Conservation (phyloP, 73 alveolate genomes). For the Symbiodinium pilosum region DNA sequence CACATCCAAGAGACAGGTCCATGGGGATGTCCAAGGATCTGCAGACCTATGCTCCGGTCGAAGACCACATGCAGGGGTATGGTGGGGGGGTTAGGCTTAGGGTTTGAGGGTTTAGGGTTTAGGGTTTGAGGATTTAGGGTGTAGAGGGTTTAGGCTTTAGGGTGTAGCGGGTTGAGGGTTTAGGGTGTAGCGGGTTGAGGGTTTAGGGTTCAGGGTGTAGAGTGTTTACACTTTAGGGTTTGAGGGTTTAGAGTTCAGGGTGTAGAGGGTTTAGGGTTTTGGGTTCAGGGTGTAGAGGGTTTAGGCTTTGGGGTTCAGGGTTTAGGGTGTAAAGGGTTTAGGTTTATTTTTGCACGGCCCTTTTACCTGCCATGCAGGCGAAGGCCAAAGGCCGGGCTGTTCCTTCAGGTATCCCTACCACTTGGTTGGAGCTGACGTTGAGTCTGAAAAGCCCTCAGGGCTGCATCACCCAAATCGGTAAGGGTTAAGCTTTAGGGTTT, state of each 20-base stretch:
- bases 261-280: neutral
- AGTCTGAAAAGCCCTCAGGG: neutral
- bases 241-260: too few relatives aligned
- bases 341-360: too few relatives aligned
- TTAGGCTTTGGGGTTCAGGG: neutral
- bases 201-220: too few relatives aligned
- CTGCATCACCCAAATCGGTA: neutral
- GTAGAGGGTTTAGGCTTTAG: neutral
- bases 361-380: too few relatives aligned
- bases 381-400: too few relatives aligned
- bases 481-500: too few relatives aligned
- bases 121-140: neutral
- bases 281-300: neutral
- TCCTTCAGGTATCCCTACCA: too few relatives aligned
- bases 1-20: neutral
- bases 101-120: neutral
- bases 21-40: neutral
- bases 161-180: neutral
- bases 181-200: too few relatives aligned
- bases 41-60: neutral
- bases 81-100: neutral
- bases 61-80: too few relatives aligned
- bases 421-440: too few relatives aligned
- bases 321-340: too few relatives aligned
- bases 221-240: too few relatives aligned